phyloP scores from a whole-genome alignment of 805 yeast genomes.

The Wickerhamiella lipophila region DNA sequence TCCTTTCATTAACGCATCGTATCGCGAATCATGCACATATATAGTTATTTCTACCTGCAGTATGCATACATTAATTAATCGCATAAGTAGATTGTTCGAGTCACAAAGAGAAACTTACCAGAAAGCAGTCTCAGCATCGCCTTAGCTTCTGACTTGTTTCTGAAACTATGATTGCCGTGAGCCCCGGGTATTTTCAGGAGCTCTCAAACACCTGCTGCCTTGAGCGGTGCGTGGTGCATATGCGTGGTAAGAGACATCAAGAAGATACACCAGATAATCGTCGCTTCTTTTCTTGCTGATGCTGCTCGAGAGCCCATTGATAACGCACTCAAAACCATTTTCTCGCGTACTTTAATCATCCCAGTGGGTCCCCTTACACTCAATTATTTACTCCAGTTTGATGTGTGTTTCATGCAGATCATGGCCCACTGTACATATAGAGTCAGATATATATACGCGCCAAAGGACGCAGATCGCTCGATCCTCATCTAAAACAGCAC shows the following conservation, averaged over 20 bases:
- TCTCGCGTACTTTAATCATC: neutral
- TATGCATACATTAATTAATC: neutral
- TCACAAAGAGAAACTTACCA: neutral
- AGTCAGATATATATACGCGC: too few relatives aligned
- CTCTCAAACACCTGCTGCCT: neutral
- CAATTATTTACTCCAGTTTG: neutral
- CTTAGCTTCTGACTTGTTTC: neutral
- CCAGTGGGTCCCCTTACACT: neutral
- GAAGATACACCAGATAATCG: neutral
- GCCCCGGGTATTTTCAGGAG: neutral
- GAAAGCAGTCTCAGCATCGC: conserved; percentile 1
- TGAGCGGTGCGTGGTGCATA: neutral
- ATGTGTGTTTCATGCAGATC: conserved; percentile 6
- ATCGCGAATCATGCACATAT: neutral
- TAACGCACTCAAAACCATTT: too few relatives aligned
- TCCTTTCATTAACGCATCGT: neutral
- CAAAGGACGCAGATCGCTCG: neutral
- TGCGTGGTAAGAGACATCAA: neutral
- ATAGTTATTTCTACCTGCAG: neutral
- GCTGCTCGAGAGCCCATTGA: too few relatives aligned
- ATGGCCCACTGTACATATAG: neutral
- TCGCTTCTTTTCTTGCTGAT: too few relatives aligned
- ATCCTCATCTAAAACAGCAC: neutral
- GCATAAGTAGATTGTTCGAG: neutral
- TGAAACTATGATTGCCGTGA: neutral